Conservation (phyloP, 768 basidiomycete genomes). For the Mycena epipterygia region DNA sequence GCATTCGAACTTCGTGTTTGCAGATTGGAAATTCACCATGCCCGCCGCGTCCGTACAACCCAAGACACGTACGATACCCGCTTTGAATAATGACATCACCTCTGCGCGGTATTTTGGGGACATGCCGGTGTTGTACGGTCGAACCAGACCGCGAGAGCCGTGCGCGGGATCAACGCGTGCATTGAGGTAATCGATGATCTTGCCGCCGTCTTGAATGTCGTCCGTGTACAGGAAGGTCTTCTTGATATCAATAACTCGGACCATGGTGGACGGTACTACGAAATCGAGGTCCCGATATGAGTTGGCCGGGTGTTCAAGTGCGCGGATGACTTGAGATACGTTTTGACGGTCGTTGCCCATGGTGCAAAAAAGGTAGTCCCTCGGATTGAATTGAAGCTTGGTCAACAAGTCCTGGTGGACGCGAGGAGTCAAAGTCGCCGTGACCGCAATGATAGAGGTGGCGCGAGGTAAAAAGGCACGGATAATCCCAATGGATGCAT, state of each 20-base stretch:
- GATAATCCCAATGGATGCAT: conserved; percentile 42
- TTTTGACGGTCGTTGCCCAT: conserved; percentile 51
- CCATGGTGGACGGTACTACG: conserved; percentile 37
- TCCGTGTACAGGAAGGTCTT: conserved; percentile 51
- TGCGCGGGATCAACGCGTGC: conserved; percentile 23
- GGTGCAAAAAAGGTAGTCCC: conserved; percentile 37
- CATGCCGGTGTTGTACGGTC: conserved; percentile 45
- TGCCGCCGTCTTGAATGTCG: conserved; percentile 38
- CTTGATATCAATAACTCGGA: conserved; percentile 34
- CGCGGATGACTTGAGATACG: conserved; percentile 51
- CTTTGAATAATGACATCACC: conserved; percentile 44
- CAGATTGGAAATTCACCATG: conserved; percentile 41
- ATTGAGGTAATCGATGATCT: conserved; percentile 44
- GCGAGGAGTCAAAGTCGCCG: conserved; percentile 47
- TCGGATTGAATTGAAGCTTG: conserved; percentile 43
- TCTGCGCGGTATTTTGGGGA: conserved; percentile 34
- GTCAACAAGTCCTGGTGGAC: conserved; percentile 44
- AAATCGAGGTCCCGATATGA: conserved; percentile 51
- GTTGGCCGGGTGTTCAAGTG: conserved; percentile 48
- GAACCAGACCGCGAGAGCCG: conserved; percentile 37
- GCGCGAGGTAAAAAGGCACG: conserved; percentile 45
- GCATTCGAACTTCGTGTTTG: not conserved
- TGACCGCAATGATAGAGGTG: conserved; percentile 48
- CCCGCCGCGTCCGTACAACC: conserved; percentile 54
- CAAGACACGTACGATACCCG: conserved; percentile 42